Evolutionary conservation across 768 basidiomycete genomes (phyloP), one percentile per base, ranked within the genome.

Genomic region (Tricholoma saponaceum): DNA sequence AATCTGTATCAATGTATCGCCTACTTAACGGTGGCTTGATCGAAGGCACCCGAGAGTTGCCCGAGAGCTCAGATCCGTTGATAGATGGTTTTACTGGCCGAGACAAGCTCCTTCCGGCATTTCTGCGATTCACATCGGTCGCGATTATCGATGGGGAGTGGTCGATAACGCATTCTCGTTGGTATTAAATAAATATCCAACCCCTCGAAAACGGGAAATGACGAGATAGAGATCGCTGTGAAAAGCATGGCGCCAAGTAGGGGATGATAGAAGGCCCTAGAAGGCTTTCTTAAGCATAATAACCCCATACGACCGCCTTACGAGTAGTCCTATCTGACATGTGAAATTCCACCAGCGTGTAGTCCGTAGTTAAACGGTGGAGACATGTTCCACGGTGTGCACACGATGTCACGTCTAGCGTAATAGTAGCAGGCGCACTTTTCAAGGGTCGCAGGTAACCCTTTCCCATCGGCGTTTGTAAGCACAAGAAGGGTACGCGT

Each of bases 91-190:
- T 22, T 43, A 18, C 26, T 46, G 39, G 41, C 35, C 55, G 55
- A 54, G 18, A 41, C 13, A 53, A 43, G 56, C 13, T 30, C 51
- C 32, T 32, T 51, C 51, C 22, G 56, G 43, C 35, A 35, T 44
- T 20, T 25, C 28, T 53, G 5, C 51, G 13, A 35, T 23, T 54
- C 47, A 54, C 41, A 52, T 26, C 5, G 26, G 49, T 52, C 2
- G 28, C 51, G 60, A 64, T 63, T 64, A 64, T 64, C 62, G 62
- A 64, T 59, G 54, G 44, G 51, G 54, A 37, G 30, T 25, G 12
- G 30, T 37, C 14, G 56, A 64, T 59, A 51, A 49, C 54, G 14
- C 18, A 20, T 39, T 28, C 46, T 37, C 26, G 14, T 39, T 41
- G 26, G 16, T 5, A 4, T 16, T 18, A 49, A 49, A 28, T 49